A percentile compares a stretch with the other conserved stretches of the same genome.
These are phyloP conservation scores for Boletus huronensis DNA, from an alignment of 768 basidiomycete genomes.

Conservation along the genomic window DNA sequence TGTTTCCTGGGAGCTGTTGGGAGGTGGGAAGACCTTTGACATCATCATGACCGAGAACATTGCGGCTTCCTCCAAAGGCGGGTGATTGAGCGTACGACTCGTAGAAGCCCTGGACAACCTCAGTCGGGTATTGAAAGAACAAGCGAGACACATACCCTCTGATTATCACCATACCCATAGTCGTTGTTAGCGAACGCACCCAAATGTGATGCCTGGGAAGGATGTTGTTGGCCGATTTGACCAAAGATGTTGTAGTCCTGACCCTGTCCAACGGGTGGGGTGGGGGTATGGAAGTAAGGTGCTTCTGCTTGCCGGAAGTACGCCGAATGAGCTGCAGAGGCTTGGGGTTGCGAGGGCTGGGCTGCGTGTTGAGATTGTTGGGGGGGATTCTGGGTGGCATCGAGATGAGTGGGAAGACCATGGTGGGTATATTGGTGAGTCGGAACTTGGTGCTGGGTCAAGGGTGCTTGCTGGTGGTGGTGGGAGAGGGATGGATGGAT, in stretches of 20 bases:
- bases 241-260: conserved; percentile 67
- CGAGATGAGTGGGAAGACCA: conserved; percentile 58
- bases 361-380: conserved; percentile 43
- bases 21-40: conserved; percentile 63
- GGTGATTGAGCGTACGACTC: conserved; percentile 67
- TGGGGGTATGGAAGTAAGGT: conserved; percentile 76
- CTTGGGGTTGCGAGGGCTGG: conserved; percentile 36
- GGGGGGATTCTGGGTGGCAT: conserved; percentile 46
- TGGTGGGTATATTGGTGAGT: conserved; percentile 60
- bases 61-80: conserved; percentile 58
- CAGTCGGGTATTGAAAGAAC: conserved; percentile 1
- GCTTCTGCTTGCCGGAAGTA: conserved; percentile 71
- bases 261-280: conserved; percentile 63
- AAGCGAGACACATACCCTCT: conserved; percentile 47
- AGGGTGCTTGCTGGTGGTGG: conserved; percentile 32
- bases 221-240: conserved; percentile 55
- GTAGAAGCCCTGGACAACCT: conserved; percentile 61
- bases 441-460: conserved; percentile 36
- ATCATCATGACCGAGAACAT: conserved; percentile 69
- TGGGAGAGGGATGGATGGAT: conserved; percentile 29
- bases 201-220: conserved; percentile 48
- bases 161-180: conserved; percentile 66
- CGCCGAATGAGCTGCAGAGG: conserved; percentile 56
- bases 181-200: conserved; percentile 59
- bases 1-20: conserved; percentile 51